Evolutionary conservation across 2,329 filamentous ascomycete genomes (phyloP), one percentile per base, ranked within the genome.

Genomic region (Xylaria sp.): DNA sequence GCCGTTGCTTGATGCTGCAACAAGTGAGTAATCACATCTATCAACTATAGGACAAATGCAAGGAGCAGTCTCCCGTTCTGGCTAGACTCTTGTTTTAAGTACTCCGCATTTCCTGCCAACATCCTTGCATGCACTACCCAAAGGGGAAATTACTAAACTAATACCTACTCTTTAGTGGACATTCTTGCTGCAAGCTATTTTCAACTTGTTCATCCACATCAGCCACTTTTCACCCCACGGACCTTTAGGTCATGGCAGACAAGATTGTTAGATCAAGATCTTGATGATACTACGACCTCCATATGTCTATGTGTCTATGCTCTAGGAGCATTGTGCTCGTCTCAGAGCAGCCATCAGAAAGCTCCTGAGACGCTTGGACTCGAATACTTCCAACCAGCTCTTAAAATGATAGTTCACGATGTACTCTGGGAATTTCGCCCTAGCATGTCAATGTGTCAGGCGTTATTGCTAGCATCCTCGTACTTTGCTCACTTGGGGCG

Each of bases 291-390:
- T 21, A 76, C 75, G 35, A 78, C 76, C 3, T 74, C 80, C 3
- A 78, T 81, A 42, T 81, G 80, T 61, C 74, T 81, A 13, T 78
- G 75, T 42, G 78, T 81, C 0, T 82, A 80, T 62, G 78, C 79
- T 27, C 68, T 82, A n/a, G 80, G 80, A 1, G 71, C 73, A 23
- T 60, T 80, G 13, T 73, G 73, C 6, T 72, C 69, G 21, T 61
- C 72, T 10, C 63, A 69, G 10, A 66, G 51, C 5, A 61, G 60
- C 5, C 62, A 62, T 2, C 65, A 74, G 59, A 74, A 74, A 16
- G 73, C 72, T n/a, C 70, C 73, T 5, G 76, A 78, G 40, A 69
- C 74, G 16, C 69, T 79, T 18, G 79, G 79, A 0, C 71, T 80
- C 23, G 66, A 74, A 8, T 77, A 79, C 42, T 81, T 82, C 60